Evolutionary conservation across 2,329 filamentous ascomycete genomes (phyloP).

Genomic region (Pseudocercospora ulei): DNA sequence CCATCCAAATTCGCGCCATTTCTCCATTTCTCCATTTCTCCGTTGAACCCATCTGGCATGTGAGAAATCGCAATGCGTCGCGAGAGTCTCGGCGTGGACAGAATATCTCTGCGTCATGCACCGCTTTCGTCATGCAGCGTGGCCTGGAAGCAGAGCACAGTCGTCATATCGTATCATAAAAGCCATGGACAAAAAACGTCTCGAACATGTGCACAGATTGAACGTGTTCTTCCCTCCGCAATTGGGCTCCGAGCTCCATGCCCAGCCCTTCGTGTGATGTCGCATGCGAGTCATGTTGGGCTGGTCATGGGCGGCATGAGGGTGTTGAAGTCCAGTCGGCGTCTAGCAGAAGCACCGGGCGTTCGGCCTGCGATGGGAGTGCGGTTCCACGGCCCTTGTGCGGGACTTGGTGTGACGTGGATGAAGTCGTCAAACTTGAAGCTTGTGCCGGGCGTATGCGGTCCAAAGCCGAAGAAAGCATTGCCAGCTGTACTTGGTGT

Average conservation of each 20-base stretch:
- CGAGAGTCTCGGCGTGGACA: too few relatives aligned
- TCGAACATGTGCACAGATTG: slow-evolving; percentile 9
- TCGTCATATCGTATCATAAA: slow-evolving; percentile 16
- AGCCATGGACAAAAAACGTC: slow-evolving; percentile 6
- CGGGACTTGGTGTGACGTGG: slow-evolving; percentile 92
- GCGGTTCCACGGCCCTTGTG: slow-evolving; percentile 68
- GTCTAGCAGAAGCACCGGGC: slow-evolving; percentile 57
- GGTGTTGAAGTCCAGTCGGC: slow-evolving; percentile 73
- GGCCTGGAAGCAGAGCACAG: slow-evolving; percentile 5
- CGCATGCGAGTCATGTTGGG: slow-evolving; percentile 33
- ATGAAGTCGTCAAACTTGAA: slow-evolving; percentile 97
- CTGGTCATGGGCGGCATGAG: slow-evolving; percentile 49
- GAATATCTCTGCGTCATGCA: slow-evolving; percentile 5
- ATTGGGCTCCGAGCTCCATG: slow-evolving; percentile 57
- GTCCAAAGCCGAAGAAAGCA: slow-evolving; percentile 50
- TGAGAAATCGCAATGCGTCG: slow-evolving; percentile 2
- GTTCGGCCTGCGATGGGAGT: slow-evolving; percentile 56
- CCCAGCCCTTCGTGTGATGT: slow-evolving; percentile 47
- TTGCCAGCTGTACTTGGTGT: slow-evolving; percentile 58
- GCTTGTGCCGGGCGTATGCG: slow-evolving; percentile 68
- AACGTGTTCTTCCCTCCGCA: slow-evolving; percentile 29
- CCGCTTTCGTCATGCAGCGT: slow-evolving; percentile 1
- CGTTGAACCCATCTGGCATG: not conserved
- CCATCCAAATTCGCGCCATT: not conserved
- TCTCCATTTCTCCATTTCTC: slow-evolving; percentile 2